Conservation (phyloP, 192 early-diverging fungal species). For the Backusella tuberculispora region DNA sequence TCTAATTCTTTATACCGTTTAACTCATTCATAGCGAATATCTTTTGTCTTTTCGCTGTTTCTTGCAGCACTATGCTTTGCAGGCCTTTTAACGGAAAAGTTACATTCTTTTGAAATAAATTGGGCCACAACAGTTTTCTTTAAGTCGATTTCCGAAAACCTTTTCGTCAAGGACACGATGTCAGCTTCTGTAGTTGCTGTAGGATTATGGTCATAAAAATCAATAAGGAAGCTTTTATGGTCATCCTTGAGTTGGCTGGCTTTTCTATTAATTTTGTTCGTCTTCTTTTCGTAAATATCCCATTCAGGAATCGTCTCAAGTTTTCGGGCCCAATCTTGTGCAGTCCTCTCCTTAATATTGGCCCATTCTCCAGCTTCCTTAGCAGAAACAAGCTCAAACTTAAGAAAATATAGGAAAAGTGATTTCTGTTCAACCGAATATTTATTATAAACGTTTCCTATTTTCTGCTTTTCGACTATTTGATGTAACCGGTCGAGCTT, state of each 20-base stretch:
- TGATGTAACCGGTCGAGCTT: too few relatives aligned
- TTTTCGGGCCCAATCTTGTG: neutral
- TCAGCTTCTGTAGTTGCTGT: neutral
- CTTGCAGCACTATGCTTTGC: neutral
- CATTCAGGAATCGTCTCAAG: neutral
- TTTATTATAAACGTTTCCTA: too few relatives aligned
- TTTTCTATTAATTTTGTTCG: neutral
- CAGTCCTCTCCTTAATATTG: neutral
- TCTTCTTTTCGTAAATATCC: neutral
- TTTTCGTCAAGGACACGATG: neutral
- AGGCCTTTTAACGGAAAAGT: neutral
- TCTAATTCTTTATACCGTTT: neutral
- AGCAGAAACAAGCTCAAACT: too few relatives aligned
- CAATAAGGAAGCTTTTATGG: neutral
- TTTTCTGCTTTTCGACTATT: too few relatives aligned
- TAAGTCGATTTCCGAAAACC: neutral
- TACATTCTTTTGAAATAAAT: conserved; percentile 6
- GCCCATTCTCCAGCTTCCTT: too few relatives aligned
- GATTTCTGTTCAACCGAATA: too few relatives aligned
- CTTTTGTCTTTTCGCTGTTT: neutral
- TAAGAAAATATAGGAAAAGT: too few relatives aligned
- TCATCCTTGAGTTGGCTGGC: too few relatives aligned
- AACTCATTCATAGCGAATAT: neutral
- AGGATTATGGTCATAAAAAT: conserved; percentile 1
- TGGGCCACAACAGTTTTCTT: neutral